phyloP scores from a whole-genome alignment of 352 stramenopile genomes.

The Plasmopara muralis region DNA sequence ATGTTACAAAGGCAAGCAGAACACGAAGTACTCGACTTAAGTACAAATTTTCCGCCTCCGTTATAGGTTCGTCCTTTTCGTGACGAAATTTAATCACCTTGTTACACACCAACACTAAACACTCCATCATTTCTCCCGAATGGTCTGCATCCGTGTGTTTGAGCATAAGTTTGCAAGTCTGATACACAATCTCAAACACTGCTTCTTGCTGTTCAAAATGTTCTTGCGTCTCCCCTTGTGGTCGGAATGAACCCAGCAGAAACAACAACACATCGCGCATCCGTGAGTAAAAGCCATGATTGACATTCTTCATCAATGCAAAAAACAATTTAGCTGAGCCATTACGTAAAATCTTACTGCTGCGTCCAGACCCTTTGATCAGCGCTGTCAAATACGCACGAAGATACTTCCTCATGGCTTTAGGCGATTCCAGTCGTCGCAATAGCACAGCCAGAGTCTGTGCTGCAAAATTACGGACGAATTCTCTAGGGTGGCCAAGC shows the following conservation, averaged over 20 bases:
- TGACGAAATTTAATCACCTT: constrained; percentile 37
- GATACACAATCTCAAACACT: constrained; percentile 62
- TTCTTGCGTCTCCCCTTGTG: constrained; percentile 24
- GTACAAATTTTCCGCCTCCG: constrained; percentile 50
- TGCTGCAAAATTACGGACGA: constrained; percentile 86
- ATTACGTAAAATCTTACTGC: constrained; percentile 66
- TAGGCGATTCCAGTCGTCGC: constrained; percentile 63
- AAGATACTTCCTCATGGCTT: constrained; percentile 78
- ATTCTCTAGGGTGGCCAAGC: constrained; percentile 75
- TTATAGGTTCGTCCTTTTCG: constrained; percentile 13
- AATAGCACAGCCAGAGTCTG: constrained; percentile 83
- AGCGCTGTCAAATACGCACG: constrained; percentile 70
- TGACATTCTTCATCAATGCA: constrained; percentile 75
- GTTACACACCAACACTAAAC: constrained; percentile 46
- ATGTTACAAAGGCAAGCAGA: constrained; percentile 49
- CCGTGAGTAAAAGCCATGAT: constrained; percentile 79
- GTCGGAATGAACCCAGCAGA: constrained; percentile 63
- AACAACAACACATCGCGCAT: constrained; percentile 75
- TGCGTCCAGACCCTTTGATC: constrained; percentile 47
- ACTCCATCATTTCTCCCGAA: constrained; percentile 58
- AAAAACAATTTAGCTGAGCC: constrained; percentile 86
- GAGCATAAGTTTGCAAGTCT: constrained; percentile 65
- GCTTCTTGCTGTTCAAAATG: constrained; percentile 23
- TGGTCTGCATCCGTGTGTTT: constrained; percentile 71
- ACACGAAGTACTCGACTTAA: constrained; percentile 59